Percentiles rank a stretch among this genome's conserved stretches.
phyloP scores from a whole-genome alignment of 129 eudicot species.

The Saussurea involucrata region DNA sequence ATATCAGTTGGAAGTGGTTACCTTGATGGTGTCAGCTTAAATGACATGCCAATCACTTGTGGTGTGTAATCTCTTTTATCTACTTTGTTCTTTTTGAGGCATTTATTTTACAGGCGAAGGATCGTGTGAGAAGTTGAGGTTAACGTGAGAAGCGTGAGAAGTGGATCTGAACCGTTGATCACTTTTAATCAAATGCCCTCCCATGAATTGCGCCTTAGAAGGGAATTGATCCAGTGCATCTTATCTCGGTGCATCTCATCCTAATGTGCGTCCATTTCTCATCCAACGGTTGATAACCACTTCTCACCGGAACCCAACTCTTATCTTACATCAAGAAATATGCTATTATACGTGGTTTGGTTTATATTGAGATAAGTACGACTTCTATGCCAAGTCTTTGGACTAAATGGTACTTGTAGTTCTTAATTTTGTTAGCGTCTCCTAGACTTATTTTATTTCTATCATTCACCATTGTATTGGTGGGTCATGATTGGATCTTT shows the following conservation, averaged over 20 bases:
- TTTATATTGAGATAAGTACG: background rate
- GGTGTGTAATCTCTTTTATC: slow-evolving; percentile 47
- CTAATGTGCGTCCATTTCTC: no score
- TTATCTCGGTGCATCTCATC: no score
- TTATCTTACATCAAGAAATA: background rate
- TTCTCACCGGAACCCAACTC: no score
- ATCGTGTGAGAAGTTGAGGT: no score
- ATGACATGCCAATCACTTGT: slow-evolving; percentile 77
- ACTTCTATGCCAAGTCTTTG: background rate
- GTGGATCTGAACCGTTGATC: no score
- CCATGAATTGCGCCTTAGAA: no score
- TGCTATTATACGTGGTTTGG: background rate
- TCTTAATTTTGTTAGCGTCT: background rate
- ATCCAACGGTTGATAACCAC: no score
- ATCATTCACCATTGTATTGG: background rate
- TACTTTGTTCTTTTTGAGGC: background rate
- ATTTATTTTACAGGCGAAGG: no score
- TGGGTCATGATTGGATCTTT: background rate
- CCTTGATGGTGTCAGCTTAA: slow-evolving; percentile 69
- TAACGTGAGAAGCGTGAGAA: no score
- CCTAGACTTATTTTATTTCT: background rate
- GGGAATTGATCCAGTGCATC: no score
- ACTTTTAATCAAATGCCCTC: no score
- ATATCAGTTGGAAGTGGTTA: slow-evolving; percentile 68
- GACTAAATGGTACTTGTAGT: background rate